Base-by-base conservation (phyloP, 441 rosid species). In the Lepidium campestre region DNA sequence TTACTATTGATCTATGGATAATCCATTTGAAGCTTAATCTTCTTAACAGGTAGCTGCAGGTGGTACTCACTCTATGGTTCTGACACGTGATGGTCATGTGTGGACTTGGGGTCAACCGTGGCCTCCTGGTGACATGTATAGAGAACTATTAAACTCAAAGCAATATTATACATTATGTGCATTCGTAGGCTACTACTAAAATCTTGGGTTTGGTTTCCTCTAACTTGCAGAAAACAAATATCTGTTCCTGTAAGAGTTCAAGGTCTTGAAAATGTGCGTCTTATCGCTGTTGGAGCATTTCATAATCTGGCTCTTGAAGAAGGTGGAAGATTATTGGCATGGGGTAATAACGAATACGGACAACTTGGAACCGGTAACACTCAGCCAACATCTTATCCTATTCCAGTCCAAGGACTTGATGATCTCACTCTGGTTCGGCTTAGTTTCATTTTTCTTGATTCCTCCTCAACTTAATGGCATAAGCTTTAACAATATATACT, bases 61-160 rank as follows among this genome's bases (percentile, higher is more conserved):
- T 34, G 99, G 99, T 57, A 94, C 99, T 56, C 99, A 91, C 67
- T 94, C 99, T 6, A 93, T 91, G 57, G 99, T 94, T 75, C 89
- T 94, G 52, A 91, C 99, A 57, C 77, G 77, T 1, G 93, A 91
- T 52, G 98, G 99, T 41, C 86, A 88, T 44, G 99, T 94, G 34
- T 94, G 99, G 99, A 86, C 93, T 56, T 94, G 99, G 99, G 99
- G 99, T 80, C 99, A 91, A 62, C 99, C 98, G 23, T 94, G 99
- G 99, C 99, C 99, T 76, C 99, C 99, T 15, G 98, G 97, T 40
- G 99, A 94, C 93, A 94, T 94, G 99, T 94, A 86, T 50, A 31
- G 7, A 57, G 15, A 73, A 46, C 40, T 46, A 45, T 44, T 64
- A 71, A 64, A 25, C 22, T 54, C 34, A 56, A 56, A 8, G 2